Conservation (phyloP, 2,329 filamentous ascomycete genomes). For the Fusarium verticillioides region DNA sequence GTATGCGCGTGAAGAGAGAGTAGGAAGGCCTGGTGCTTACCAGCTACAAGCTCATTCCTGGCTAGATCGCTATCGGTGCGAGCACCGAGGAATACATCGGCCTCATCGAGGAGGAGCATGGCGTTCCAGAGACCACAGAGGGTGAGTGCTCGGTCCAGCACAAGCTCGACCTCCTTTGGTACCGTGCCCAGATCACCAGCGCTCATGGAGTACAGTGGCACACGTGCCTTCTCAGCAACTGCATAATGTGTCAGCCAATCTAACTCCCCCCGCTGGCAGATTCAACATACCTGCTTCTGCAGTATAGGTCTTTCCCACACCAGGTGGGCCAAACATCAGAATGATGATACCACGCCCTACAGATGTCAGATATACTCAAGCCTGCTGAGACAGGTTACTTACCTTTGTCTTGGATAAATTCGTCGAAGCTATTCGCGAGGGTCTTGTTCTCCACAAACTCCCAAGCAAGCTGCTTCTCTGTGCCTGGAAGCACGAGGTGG, state of each 20-base stretch:
- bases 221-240: conserved; percentile 52
- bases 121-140: conserved; percentile 60
- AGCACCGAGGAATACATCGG: conserved; percentile 52
- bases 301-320: conserved; percentile 60
- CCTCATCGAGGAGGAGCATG: conserved; percentile 49
- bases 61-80: conserved; percentile 48
- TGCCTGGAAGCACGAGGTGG: conserved; percentile 50
- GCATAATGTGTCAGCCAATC: too few species aligned
- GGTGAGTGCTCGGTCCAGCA: conserved; percentile 48
- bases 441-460: conserved; percentile 53
- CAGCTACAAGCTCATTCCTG: conserved; percentile 54
- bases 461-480: conserved; percentile 53
- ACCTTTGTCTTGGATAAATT: conserved; percentile 50
- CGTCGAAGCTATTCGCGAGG: conserved; percentile 45
- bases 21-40: not conserved
- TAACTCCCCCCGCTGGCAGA: too few species aligned
- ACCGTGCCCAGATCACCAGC: conserved; percentile 53
- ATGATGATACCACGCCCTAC: conserved; percentile 55
- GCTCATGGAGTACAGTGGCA: conserved; percentile 54
- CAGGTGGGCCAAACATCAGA: conserved; percentile 57
- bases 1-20: fast-evolving
- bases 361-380: not conserved
- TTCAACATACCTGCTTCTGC: conserved; percentile 45
- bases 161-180: conserved; percentile 49
- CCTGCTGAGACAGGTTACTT: too few species aligned